Evolutionary conservation across 768 basidiomycete genomes (phyloP).

Genomic region (Boletus bicolor): DNA sequence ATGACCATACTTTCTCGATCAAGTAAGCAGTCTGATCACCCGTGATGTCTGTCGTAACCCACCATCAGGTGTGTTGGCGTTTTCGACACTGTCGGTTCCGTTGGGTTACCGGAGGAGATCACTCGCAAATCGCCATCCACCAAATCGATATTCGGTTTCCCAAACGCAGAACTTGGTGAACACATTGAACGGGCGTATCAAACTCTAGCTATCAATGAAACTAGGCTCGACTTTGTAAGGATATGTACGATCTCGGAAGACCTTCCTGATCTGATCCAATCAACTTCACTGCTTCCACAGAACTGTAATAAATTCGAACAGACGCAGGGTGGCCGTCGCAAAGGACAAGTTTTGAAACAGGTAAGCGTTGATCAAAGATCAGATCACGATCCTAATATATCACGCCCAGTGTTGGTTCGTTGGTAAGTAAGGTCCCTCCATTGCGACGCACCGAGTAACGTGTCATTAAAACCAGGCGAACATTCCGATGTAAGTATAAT

Average conservation of each 20-base stretch:
- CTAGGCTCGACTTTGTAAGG: conserved; percentile 64
- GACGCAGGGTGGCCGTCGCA: conserved; percentile 46
- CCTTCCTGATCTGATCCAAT: background rate
- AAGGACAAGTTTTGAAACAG: conserved; percentile 62
- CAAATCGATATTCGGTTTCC: conserved; percentile 61
- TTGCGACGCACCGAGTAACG: background rate
- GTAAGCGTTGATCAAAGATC: conserved; percentile 29
- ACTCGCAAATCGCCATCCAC: conserved; percentile 42
- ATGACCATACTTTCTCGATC: conserved; percentile 51
- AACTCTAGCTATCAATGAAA: conserved; percentile 67
- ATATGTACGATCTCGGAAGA: background rate
- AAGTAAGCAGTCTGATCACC: conserved; percentile 43
- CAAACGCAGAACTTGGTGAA: conserved; percentile 53
- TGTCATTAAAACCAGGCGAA: conserved; percentile 25
- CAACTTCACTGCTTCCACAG: conserved; percentile 30
- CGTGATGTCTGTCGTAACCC: conserved; percentile 1
- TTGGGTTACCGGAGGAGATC: conserved; percentile 68
- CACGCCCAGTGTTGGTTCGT: conserved; percentile 63
- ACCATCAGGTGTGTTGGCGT: conserved; percentile 60
- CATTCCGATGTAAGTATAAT: conserved; percentile 21
- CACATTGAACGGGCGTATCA: conserved; percentile 68
- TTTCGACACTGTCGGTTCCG: conserved; percentile 74
- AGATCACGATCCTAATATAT: conserved; percentile 5
- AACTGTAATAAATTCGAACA: conserved; percentile 63
- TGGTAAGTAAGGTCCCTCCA: conserved; percentile 38